Conservation (phyloP, 208 protist genomes). For the Acanthamoeba quina region DNA sequence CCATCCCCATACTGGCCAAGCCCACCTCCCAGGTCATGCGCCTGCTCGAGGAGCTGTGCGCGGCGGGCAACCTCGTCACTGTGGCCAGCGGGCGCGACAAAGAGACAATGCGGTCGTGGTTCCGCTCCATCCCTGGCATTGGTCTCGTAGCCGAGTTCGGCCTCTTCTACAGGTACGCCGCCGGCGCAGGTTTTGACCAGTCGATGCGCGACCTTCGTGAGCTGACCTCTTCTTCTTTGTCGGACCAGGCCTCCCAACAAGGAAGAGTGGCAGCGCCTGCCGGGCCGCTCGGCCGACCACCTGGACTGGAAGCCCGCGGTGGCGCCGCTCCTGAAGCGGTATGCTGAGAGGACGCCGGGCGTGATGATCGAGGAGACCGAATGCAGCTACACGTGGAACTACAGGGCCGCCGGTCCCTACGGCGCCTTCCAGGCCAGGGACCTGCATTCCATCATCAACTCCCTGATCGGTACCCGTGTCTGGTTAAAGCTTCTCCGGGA, state of each 20-base stretch:
- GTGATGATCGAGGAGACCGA: constrained; percentile 46
- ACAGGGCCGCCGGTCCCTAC: constrained; percentile 51
- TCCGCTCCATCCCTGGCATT: constrained; percentile 64
- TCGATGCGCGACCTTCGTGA: background rate
- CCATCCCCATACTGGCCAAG: constrained; percentile 63
- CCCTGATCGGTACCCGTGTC: background rate
- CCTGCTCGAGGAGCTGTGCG: constrained; percentile 28
- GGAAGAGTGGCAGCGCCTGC: constrained; percentile 45
- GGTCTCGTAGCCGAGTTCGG: constrained; percentile 61
- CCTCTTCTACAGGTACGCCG: constrained; percentile 40
- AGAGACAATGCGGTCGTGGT: constrained; percentile 48
- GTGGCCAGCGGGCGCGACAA: constrained; percentile 54
- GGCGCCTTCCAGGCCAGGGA: constrained; percentile 50
- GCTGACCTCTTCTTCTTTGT: background rate
- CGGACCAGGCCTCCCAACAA: background rate
- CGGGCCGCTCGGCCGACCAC: background rate
- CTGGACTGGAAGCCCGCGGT: constrained; percentile 39
- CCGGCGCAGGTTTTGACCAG: background rate
- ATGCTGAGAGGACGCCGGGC: constrained; percentile 52
- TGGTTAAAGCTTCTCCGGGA: no score
- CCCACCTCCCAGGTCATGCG: constrained; percentile 55
- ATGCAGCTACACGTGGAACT: constrained; percentile 46
- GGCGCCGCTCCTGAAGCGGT: constrained; percentile 34
- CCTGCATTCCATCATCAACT: constrained; percentile 43
- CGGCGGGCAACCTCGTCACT: constrained; percentile 9